Evolutionary conservation across 176 grass and related monocot genomes (phyloP), one percentile per base, ranked within the genome.

Genomic region (Guadua angustifolia): DNA sequence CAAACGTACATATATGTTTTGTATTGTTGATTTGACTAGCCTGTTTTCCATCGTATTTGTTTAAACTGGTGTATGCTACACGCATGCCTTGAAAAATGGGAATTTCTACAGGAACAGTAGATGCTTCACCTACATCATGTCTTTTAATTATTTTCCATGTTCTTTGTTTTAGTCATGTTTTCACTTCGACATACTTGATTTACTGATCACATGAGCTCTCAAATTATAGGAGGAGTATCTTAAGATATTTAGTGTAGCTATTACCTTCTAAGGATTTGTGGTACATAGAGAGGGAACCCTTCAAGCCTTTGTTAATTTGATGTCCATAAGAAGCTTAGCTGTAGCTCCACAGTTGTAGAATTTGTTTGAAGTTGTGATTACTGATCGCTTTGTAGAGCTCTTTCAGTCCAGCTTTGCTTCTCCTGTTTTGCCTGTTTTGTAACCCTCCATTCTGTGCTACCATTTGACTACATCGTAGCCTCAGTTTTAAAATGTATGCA

Each of bases 1-100:
- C 38, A 82, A 35, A 78, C 58, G 32, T 69, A 39, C 6, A 43
- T 24, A 47, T 71, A 39, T 64, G 26, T 81, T 63, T 77, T 77
- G 50, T 66, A 40, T 49, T 78, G 21, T 58, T 75, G 46, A 59
- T 35, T 78, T 62, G 46, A 50, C 43, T 73, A 26, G 50, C 56
- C 6, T 42, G 4, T 60, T 49, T 33, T 26, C 67, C 50, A 19
- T 68, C 6, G 9, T 39, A 38, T 68, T 66, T 2, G 1, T 35
- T 43, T 2, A 9, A 57, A 69, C 26, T 75, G 49, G 16, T 66
- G 18, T 46, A 78, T 78, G 25, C 40, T 65, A 62, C 57, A 9
- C n/a, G 69, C 5, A 18, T 73, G 57, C 40, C 7, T 40, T 86
- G 0, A 3, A 46, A 68, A 10, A 16, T 71, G 19, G 10, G 13